A percentile compares a stretch with the other conserved stretches of the same genome.
Evolutionary conservation across 345 rosid species (phyloP).

Genomic region (Ricinus communis): DNA sequence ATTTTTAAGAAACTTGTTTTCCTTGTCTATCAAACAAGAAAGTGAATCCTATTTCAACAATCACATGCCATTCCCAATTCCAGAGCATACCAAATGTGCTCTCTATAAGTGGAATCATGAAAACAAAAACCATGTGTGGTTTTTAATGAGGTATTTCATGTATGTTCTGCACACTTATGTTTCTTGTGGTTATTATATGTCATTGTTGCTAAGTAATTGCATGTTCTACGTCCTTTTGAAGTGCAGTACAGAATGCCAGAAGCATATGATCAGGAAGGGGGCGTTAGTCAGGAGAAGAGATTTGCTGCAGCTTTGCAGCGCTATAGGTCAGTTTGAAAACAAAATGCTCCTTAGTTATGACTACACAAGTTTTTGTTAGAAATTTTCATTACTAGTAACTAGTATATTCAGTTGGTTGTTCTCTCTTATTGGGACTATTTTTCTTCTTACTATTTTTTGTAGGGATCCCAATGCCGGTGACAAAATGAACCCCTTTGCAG

Average conservation of each 20-base stretch:
- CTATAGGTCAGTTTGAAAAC: constrained; percentile 52
- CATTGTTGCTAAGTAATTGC: constrained; percentile 1
- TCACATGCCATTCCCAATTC: too few species aligned
- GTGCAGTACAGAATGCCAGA: constrained; percentile 93
- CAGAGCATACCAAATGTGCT: too few species aligned
- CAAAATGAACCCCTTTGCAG: constrained; percentile 97
- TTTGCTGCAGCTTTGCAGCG: constrained; percentile 90
- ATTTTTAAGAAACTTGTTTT: too few species aligned
- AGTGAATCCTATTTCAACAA: too few species aligned
- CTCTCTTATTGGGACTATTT: constrained; percentile 4
- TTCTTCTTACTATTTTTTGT: constrained; percentile 11
- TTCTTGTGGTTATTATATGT: constrained; percentile 5
- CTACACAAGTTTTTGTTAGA: constrained; percentile 16
- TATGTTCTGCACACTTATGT: background rate
- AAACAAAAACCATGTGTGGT: background rate
- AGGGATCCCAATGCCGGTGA: constrained; percentile 70
- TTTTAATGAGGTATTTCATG: background rate
- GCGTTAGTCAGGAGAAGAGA: constrained; percentile 88
- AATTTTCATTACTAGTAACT: background rate
- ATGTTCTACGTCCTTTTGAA: constrained; percentile 16
- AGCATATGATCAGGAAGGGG: constrained; percentile 89
- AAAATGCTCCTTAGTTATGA: background rate
- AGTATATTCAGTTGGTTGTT: background rate
- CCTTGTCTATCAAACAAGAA: too few species aligned
- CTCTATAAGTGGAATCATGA: background rate